Percentiles rank a stretch among this genome's conserved stretches.
phyloP scores from a whole-genome alignment of 1,284 basidiomycete genomes.

The Cryptococcus sp. region DNA sequence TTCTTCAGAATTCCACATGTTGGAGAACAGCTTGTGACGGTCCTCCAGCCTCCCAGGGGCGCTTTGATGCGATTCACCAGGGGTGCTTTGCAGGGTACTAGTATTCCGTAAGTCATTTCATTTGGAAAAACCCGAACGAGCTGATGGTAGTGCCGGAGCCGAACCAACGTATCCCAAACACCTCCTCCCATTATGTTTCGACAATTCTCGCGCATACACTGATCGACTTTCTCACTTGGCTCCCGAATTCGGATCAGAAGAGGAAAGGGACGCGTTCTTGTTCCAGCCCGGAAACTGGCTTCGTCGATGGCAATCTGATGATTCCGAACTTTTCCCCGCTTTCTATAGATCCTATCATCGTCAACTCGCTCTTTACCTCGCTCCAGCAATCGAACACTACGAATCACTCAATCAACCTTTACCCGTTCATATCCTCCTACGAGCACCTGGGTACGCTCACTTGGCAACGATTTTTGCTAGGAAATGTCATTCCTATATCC shows the following conservation, averaged over 20 bases:
- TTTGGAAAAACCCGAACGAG: background rate
- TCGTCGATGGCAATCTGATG: slow-evolving; percentile 50
- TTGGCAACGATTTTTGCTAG: slow-evolving; percentile 48
- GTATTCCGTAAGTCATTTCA: slow-evolving; percentile 14
- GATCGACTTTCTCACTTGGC: slow-evolving; percentile 32
- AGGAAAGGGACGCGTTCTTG: slow-evolving; percentile 47
- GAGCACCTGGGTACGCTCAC: slow-evolving; percentile 51
- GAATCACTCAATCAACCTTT: slow-evolving; percentile 36
- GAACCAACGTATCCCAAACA: slow-evolving; percentile 38
- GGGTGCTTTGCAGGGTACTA: slow-evolving; percentile 22
- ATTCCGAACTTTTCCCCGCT: slow-evolving; percentile 54
- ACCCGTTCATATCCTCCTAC: slow-evolving; percentile 41
- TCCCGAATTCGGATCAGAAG: slow-evolving; percentile 30
- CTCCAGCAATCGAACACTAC: slow-evolving; percentile 40
- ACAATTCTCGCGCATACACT: slow-evolving; percentile 44
- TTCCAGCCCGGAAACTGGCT: slow-evolving; percentile 50
- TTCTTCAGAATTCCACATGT: slow-evolving; percentile 54
- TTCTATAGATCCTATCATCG: slow-evolving; percentile 55
- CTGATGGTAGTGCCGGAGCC: slow-evolving; percentile 10
- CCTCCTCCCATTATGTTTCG: slow-evolving; percentile 40
- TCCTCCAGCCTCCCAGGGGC: slow-evolving; percentile 49
- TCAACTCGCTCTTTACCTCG: slow-evolving; percentile 49
- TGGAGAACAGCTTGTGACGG: slow-evolving; percentile 50
- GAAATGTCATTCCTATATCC: slow-evolving; percentile 50
- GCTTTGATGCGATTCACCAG: slow-evolving; percentile 47